Evolutionary conservation across 495 filamentous ascomycete species (phyloP).

Genomic region (Sordaria brevicollis): DNA sequence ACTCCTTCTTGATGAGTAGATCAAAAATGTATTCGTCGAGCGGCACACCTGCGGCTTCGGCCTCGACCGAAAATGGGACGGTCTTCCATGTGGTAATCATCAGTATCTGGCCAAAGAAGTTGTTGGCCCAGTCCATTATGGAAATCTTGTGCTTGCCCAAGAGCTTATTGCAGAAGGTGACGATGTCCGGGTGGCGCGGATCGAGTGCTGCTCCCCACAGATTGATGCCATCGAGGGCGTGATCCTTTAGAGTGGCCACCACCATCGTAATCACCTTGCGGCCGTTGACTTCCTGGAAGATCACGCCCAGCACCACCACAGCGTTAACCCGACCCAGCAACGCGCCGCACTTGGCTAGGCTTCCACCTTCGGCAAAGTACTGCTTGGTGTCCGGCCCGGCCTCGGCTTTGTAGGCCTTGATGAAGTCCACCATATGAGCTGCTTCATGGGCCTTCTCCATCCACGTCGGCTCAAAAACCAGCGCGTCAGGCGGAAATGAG

Average conservation of each 20-base stretch:
- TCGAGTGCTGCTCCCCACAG: background rate
- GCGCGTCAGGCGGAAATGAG: too few relatives aligned
- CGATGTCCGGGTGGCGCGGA: background rate
- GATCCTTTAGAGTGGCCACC: background rate
- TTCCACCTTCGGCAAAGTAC: background rate
- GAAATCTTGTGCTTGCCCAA: background rate
- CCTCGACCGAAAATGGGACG: background rate
- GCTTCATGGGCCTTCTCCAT: too few relatives aligned
- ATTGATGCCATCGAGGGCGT: background rate
- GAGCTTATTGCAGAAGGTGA: background rate
- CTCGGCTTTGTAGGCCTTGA: too few relatives aligned
- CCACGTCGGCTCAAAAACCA: too few relatives aligned
- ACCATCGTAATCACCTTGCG: background rate
- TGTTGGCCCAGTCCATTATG: background rate
- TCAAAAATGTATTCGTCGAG: background rate
- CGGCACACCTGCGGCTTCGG: background rate
- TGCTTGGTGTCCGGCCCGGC: too few relatives aligned
- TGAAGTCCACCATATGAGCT: too few relatives aligned
- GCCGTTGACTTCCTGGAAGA: background rate
- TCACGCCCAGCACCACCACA: background rate
- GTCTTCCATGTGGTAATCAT: background rate
- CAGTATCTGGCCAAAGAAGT: background rate
- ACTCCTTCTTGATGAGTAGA: too few relatives aligned
- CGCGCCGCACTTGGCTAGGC: background rate
- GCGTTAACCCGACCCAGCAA: background rate